Conservation (phyloP, 148 eudicot genomes). For the Nyssa sinensis region DNA sequence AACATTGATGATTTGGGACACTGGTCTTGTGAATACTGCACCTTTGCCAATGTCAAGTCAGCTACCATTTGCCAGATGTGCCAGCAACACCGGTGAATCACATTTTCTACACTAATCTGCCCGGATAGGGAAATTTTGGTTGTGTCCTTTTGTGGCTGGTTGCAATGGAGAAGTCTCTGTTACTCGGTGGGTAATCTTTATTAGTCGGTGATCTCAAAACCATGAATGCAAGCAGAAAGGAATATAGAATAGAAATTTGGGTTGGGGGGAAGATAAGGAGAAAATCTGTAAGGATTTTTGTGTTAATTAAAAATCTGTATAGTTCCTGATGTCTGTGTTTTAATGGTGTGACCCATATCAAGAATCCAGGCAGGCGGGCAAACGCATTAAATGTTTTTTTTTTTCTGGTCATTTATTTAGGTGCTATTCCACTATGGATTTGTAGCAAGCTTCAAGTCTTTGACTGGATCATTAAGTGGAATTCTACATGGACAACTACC, state of each 20-base stretch:
- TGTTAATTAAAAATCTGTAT: neutral
- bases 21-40: constrained; percentile 89
- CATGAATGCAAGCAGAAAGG: no score
- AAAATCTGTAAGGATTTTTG: neutral
- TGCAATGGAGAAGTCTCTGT: neutral
- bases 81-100: constrained; percentile 53
- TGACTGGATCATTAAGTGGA: neutral
- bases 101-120: neutral
- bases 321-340: neutral
- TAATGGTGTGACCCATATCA: neutral
- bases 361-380: no score
- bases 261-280: neutral
- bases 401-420: neutral
- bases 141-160: neutral
- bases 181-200: neutral
- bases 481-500: neutral
- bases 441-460: neutral
- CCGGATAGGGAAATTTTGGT: neutral
- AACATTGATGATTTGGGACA: constrained; percentile 55
- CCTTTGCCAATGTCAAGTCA: constrained; percentile 61
- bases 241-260: neutral
- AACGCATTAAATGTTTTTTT: neutral
- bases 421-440: neutral
- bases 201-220: neutral
- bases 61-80: constrained; percentile 69